A percentile compares a stretch with the other conserved stretches of the same genome.
phyloP scores from a whole-genome alignment of 148 eudicot genomes.

The Camellia granthamiana region DNA sequence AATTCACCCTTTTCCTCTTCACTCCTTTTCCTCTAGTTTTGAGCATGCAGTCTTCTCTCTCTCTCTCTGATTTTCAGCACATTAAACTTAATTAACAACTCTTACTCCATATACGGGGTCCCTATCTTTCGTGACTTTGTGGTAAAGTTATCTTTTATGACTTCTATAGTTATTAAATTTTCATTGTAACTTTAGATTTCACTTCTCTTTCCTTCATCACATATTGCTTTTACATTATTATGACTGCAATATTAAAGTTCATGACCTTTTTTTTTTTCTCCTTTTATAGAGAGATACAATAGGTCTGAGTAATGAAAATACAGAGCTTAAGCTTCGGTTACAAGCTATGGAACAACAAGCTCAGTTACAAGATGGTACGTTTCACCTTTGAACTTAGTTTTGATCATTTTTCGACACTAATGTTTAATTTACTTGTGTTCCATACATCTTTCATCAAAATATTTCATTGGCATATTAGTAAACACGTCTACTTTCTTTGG shows the following conservation, averaged over 20 bases:
- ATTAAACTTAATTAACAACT: not conserved
- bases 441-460: not conserved
- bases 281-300: slow-evolving; percentile 72
- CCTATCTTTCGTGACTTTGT: not conserved
- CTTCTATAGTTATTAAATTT: not conserved
- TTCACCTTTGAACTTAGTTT: slow-evolving; percentile 8
- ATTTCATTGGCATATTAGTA: not conserved
- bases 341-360: slow-evolving; percentile 98
- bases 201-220: not conserved
- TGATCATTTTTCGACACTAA: not conserved
- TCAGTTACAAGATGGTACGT: slow-evolving; percentile 77
- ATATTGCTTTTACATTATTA: not conserved
- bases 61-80: not conserved
- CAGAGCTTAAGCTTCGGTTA: slow-evolving; percentile 73
- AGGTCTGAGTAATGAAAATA: slow-evolving; percentile 65
- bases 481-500: not conserved
- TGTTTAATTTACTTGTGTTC: not conserved
- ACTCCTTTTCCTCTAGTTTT: not conserved
- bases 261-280: slow-evolving; percentile 3
- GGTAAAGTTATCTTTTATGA: not conserved
- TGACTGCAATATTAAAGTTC: not conserved
- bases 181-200: not conserved
- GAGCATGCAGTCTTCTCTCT: not conserved
- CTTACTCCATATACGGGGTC: not conserved
- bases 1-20: not conserved